Conservation (phyloP, 2,329 filamentous ascomycete species). For the Colletotrichum falcatum region DNA sequence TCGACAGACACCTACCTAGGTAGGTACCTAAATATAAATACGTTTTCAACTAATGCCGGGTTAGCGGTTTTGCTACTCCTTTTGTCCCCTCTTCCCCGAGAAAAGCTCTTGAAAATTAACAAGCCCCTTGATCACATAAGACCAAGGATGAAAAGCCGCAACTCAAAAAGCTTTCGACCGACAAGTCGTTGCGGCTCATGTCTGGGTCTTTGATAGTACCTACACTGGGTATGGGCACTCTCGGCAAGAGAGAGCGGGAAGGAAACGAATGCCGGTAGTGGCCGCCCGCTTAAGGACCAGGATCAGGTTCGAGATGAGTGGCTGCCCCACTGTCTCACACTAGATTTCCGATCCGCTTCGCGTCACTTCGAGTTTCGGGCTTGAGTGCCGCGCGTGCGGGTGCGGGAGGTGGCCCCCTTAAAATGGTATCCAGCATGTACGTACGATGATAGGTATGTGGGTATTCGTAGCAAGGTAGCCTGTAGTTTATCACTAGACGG, state of each 20-base stretch:
- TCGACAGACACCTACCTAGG: not conserved
- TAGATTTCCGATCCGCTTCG: slow-evolving; percentile 37
- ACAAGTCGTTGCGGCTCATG: slow-evolving; percentile 7
- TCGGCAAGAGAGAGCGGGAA: not conserved
- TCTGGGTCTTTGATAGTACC: not conserved
- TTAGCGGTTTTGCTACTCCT: not conserved
- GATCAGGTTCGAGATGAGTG: not conserved
- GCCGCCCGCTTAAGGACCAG: not conserved
- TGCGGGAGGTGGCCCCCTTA: slow-evolving; percentile 21
- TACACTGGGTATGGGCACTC: slow-evolving; percentile 1
- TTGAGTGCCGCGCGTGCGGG: slow-evolving; percentile 12
- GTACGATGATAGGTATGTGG: not conserved
- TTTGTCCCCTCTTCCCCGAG: not conserved
- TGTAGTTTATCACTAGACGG: not conserved
- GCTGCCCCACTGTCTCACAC: slow-evolving; percentile 35
- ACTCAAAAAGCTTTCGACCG: slow-evolving; percentile 11
- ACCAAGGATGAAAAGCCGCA: not conserved
- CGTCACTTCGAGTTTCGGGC: slow-evolving; percentile 40
- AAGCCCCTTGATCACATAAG: not conserved
- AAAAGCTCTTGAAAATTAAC: not conserved
- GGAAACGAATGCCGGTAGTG: slow-evolving; percentile 27
- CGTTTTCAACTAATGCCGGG: not conserved
- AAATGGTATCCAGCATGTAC: not conserved
- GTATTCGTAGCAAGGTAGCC: too few species aligned
- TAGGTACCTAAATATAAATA: not conserved